Base-by-base conservation (phyloP, 139 green algal species). In the Limnomonas spitsbergensis region DNA sequence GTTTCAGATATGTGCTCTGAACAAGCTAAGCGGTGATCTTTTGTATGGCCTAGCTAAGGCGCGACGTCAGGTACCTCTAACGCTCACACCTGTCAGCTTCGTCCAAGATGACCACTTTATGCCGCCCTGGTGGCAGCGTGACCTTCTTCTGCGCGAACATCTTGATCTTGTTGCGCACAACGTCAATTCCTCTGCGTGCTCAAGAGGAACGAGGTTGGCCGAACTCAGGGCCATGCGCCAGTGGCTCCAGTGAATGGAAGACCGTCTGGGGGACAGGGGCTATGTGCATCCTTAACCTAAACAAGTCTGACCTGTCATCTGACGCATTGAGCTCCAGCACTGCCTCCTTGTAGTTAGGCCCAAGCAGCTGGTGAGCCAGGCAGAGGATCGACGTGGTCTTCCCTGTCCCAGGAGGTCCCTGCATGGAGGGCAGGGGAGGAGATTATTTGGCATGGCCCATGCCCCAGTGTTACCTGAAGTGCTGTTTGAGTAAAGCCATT, bases 81-180 rank as follows among this genome's bases (percentile, higher is more conserved):
- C n/a, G n/a, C n/a, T n/a, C 47, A 29, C 20, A 61, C 47, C 47
- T 61, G 29, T 99, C 96, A 39, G 96, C 96, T 84, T 99, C 96
- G 76, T 99, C 96, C 75, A 99, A 82, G 38, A 99, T 97, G 32
- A 99, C 88, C 29, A 99, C 93, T 83, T 99, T 99, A 80, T 98
- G 94, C 0, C 94, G 77, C 0, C 95, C 94, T 0, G 89, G 90
- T 1, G 96, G 96, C 67, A 99, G 88, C 1, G 93, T 99, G 2
- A 97, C 83, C 85, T 98, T 97, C 79, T 97, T 97, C 83, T 99
- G 96, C 1, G 96, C 96, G 90, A 99, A 99, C 91, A 98, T 98
- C 88, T 99, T 99, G 84, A 99, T 99, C 81, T 97, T 98, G 89
- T 98, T 98, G 53, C 96, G 89, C 40, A 99, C 96, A 4, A 98